Evolutionary conservation across 352 stramenopile genomes (phyloP).

Genomic region (Pythium pyrilobum): DNA sequence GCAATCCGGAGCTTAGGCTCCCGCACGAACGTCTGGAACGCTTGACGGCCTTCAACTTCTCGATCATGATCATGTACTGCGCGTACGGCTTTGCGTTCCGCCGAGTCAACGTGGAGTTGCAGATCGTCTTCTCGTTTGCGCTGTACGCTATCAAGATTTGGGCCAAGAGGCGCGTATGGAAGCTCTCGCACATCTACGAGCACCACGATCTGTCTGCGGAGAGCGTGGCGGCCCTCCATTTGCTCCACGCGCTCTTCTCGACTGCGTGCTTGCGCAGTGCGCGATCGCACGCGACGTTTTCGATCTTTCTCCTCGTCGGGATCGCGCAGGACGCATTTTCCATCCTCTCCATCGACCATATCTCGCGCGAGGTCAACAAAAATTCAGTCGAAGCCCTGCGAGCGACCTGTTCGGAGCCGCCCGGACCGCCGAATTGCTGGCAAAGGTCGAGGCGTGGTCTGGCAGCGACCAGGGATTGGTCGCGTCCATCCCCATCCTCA

Average conservation of each 20-base stretch:
- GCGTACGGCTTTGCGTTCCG: conserved; percentile 27
- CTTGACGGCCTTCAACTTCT: not conserved
- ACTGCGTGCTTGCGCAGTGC: conserved; percentile 30
- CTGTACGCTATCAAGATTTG: conserved; percentile 24
- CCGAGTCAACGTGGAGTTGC: conserved; percentile 11
- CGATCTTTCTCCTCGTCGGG: conserved; percentile 21
- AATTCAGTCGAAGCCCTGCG: too few species aligned
- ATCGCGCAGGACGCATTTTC: conserved; percentile 11
- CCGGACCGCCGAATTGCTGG: too few species aligned
- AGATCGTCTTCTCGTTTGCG: conserved; percentile 29
- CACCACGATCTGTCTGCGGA: conserved; percentile 23
- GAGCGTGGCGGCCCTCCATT: conserved; percentile 18
- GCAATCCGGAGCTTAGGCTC: not conserved
- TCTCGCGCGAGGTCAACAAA: not conserved
- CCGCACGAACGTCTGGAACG: not conserved
- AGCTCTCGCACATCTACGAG: conserved; percentile 16
- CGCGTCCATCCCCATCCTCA: too few species aligned
- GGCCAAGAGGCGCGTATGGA: conserved; percentile 12
- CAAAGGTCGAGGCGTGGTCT: too few species aligned
- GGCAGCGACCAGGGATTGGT: too few species aligned
- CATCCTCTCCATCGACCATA: not conserved
- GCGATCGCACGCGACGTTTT: conserved; percentile 25
- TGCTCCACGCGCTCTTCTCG: conserved; percentile 36
- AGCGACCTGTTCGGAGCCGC: too few species aligned
- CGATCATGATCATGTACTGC: conserved; percentile 25